Evolutionary conservation across 2,329 filamentous ascomycete species (phyloP), one percentile per base, ranked within the genome.

Genomic region (Cladosporium austrohemisphaericum): DNA sequence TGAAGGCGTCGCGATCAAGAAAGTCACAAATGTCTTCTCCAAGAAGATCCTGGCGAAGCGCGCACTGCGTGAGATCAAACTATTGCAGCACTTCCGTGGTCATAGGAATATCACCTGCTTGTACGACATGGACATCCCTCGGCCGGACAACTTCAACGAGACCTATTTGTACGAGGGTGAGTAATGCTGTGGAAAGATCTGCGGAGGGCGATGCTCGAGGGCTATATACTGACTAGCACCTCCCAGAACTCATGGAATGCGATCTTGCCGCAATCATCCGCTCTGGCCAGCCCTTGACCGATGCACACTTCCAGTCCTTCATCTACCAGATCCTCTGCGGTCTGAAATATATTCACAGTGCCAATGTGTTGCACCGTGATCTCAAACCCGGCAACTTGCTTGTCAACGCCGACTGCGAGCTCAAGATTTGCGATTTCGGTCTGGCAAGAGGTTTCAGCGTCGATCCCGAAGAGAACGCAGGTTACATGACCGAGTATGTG

Each of bases 11-110:
- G 93, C 93, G 63, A 93, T 98, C 78, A 98, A 98, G 75, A 98
- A 98, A 75, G 89, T 98, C 69, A 98, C 93, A 76, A 98, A 98
- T 86, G 92, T 98, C 63, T 98, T 98, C 74, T 96, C 90, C 80
- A 98, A 98, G 77, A 97, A 97, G 83, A 98, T 98, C 61, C 80
- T 98, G 59, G 93, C 93, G 63, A 98, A 98, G 83, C 88, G 93
- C 66, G 93, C 93, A 41, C 73, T 98, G 77, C 84, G 93, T 71
- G 93, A 98, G 76, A 97, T 98, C 74, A 98, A 97, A 81, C 81
- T 98, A 60, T 79, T 98, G 57, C 92, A 97, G 76, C 93, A 98
- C 73, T 98, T 98, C 76, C 82, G 93, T 67, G 74, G 73, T 31
- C 74, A 76, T 60, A 66, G 74, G 52, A 76, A 76, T 57, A 98